phyloP scores from a whole-genome alignment of 345 rosid genomes.

The Eucalyptus tenuipes region DNA sequence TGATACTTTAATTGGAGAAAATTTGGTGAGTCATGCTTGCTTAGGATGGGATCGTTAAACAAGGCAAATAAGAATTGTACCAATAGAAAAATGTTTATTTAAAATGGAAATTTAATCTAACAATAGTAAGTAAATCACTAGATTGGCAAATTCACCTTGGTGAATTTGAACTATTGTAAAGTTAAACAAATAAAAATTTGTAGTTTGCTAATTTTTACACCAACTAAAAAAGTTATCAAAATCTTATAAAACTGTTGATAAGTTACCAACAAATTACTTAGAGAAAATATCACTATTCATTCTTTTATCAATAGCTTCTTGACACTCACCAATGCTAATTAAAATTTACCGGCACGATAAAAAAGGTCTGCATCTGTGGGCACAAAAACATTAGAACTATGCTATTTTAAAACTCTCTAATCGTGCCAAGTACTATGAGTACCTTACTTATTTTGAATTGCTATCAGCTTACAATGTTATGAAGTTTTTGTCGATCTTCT shows the following conservation, averaged over 20 bases:
- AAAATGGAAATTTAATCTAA: not conserved
- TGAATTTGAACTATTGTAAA: not conserved
- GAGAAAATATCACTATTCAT: not conserved
- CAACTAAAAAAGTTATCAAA: not conserved
- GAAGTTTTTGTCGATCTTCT: not conserved
- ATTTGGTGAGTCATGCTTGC: not conserved
- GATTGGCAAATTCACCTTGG: not conserved
- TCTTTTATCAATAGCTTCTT: not conserved
- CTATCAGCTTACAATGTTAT: not conserved
- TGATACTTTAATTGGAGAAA: not conserved
- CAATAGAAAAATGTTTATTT: not conserved
- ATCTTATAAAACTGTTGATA: no score
- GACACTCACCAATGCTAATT: not conserved
- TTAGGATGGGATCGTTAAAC: not conserved
- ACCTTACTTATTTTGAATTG: not conserved
- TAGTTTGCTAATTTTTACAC: not conserved
- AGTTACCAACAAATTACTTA: not conserved
- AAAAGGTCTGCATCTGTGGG: not conserved
- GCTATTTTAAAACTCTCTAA: not conserved
- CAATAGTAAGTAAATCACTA: not conserved
- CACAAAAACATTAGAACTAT: not conserved
- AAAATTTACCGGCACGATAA: not conserved
- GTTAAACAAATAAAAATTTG: not conserved
- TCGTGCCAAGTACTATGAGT: not conserved
- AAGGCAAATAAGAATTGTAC: not conserved